Evolutionary conservation across 2,329 filamentous ascomycete genomes (phyloP), one percentile per base, ranked within the genome.

Genomic region (Sclerotinia minor): DNA sequence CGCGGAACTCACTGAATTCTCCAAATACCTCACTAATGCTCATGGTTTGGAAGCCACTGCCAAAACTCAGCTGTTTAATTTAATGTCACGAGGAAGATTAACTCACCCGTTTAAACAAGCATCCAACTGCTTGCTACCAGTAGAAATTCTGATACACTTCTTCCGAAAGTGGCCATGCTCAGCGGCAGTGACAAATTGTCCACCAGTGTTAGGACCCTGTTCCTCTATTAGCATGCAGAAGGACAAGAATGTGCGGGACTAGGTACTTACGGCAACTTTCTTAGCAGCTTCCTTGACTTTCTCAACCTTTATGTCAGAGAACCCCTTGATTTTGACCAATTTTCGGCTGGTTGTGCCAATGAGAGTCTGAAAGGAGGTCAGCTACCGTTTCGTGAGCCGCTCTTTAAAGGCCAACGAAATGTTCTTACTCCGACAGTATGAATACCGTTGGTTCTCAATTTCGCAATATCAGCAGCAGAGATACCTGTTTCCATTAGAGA

Each of bases 281-380:
- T 82, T 81, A 65, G 87, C 83, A 60, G 88, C 88, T 72, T 90
- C 88, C 74, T 89, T 90, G 75, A 90, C 83, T 76, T 90, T 90
- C 71, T 90, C 88, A 5, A 90, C 88, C 76, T 90, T 90, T 74
- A 86, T 81, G 75, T 90, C 88, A 68, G 87, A 89, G 77, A 90
- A 89, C 11, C 88, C 88, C 74, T 89, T 89, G 77, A 90, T 89
- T 76, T 87, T 89, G 65, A 87, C 78, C 21, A 90, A 80, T 24
- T 81, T 85, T 73, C 83, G 85, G 64, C 85, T 83, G 53, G 86
- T 88, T 21, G 85, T 84, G 21, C 82, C 80, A 71, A 87, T 83
- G 47, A 90, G 85, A 55, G 84, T 84, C 86, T 88, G 72, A 21
- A 59, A 13, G 17, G 6, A 58, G 24, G 55, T 64, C n/a, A 64